Conservation (phyloP, 2,329 filamentous ascomycete genomes). For the Stagonosporopsis vannaccii region DNA sequence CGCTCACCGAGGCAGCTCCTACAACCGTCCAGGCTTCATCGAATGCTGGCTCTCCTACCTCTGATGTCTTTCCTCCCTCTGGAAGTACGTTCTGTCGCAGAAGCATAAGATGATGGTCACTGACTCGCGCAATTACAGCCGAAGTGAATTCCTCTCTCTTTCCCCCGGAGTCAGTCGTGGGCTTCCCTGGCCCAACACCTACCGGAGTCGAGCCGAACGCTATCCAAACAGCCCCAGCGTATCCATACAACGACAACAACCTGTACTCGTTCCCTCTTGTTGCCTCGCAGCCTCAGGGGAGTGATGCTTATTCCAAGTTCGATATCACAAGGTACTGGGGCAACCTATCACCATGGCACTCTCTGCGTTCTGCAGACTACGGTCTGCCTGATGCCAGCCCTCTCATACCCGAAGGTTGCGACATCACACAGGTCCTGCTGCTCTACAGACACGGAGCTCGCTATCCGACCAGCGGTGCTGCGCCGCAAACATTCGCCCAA, state of each 20-base stretch:
- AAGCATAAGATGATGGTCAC: not conserved
- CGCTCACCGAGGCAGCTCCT: constrained; percentile 20
- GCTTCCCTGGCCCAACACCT: constrained; percentile 41
- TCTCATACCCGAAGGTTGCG: constrained; percentile 35
- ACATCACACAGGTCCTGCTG: constrained; percentile 38
- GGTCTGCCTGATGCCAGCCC: constrained; percentile 37
- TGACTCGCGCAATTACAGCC: constrained; percentile 22
- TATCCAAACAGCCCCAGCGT: constrained; percentile 37
- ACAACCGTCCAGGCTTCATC: constrained; percentile 25
- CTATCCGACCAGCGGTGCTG: constrained; percentile 39
- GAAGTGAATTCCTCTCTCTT: constrained; percentile 33
- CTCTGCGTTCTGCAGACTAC: constrained; percentile 37
- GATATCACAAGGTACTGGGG: constrained; percentile 43
- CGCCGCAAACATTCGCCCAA: constrained; percentile 33
- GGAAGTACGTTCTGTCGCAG: constrained; percentile 28
- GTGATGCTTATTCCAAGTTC: constrained; percentile 26
- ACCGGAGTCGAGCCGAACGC: constrained; percentile 38
- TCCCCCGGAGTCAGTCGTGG: constrained; percentile 37
- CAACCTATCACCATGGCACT: constrained; percentile 42
- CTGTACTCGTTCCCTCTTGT: constrained; percentile 34
- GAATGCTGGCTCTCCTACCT: constrained; percentile 26
- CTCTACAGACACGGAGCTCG: constrained; percentile 42
- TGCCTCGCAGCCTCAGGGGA: constrained; percentile 32
- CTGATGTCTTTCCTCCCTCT: constrained; percentile 34
- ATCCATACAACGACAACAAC: constrained; percentile 38